Evolutionary conservation across 2,329 filamentous ascomycete genomes (phyloP), one percentile per base, ranked within the genome.

Genomic region (Colletotrichum cordylinicola): DNA sequence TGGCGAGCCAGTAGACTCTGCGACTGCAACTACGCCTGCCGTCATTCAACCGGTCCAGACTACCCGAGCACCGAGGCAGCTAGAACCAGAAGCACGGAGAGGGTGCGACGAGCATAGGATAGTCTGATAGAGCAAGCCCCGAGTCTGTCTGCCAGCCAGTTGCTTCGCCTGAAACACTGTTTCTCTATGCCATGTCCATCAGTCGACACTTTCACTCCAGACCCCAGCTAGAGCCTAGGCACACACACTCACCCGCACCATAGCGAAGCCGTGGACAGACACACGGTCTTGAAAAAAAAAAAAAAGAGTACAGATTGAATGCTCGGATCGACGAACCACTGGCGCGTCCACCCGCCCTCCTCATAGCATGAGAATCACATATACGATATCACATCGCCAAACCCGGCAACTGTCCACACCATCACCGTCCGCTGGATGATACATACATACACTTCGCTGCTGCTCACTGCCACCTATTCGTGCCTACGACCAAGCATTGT

Each of bases 311-410:
- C 18, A 64, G 73, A 73, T 58, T 58, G 35, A n/a, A 52, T 61
- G 64, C 52, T 68, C 55, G 65, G 73, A 65, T 73, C 70, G 56
- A 68, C 56, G 70, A 72, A 62, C 56, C 33, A 55, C 69, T 65
- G 64, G 62, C 37, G 48, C 61, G 37, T 39, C 55, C 52, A 31
- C 55, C 24, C 67, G 24, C 35, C n/a, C n/a, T 31, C 61, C 48
- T 43, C 67, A 60, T n/a, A 74, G 39, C 60, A 37, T 58, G 69
- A 24, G 37, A 64, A 39, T 72, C 56, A 39, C 55, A 48, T 56
- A 74, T 43, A 27, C 58, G 65, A 55, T 39, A 61, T 64, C 55
- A 64, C 55, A 61, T 75, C 62, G 68, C 56, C 43, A 43, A 71
- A 43, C 35, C 24, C 21, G 35, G 24, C 66, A 68, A 39, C 27